These are phyloP conservation scores for Alternaria brassicae DNA, from an alignment of 2,329 filamentous ascomycete species.

Conservation along the genomic window DNA sequence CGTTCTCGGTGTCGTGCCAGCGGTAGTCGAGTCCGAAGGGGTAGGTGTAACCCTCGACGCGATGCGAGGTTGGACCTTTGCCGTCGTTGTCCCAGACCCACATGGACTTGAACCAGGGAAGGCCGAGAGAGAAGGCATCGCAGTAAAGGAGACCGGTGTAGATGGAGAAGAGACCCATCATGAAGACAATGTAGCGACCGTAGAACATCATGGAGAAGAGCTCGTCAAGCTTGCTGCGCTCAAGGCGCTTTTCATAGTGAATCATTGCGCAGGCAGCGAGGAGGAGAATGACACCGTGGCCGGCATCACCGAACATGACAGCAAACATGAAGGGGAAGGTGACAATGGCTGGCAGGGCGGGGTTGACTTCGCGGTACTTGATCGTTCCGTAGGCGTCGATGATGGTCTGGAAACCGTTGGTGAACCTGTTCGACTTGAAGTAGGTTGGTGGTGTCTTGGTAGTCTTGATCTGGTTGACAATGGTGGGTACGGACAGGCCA, in stretches of 20 bases:
- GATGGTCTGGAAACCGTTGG: conserved; percentile 97
- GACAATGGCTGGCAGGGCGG: conserved; percentile 90
- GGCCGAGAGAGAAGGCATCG: conserved; percentile 92
- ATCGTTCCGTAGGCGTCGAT: conserved; percentile 98
- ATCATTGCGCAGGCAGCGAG: conserved; percentile 88
- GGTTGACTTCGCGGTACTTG: conserved; percentile 97
- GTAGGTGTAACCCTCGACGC: conserved; percentile 79
- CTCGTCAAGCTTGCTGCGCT: conserved; percentile 90
- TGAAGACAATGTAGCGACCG: conserved; percentile 95
- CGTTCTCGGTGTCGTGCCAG: conserved; percentile 96
- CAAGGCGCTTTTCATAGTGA: conserved; percentile 87
- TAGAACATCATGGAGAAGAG: conserved; percentile 99
- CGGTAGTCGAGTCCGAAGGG: conserved; percentile 95
- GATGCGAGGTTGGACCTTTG: conserved; percentile 68
- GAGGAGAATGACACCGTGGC: conserved; percentile 90
- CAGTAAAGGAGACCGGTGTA: conserved; percentile 98
- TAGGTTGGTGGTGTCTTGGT: conserved; percentile 98
- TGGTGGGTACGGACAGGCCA: conserved; percentile 94
- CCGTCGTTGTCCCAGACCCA: conserved; percentile 84
- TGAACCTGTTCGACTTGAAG: conserved; percentile 98
- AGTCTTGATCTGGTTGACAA: conserved; percentile 96
- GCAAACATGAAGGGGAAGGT: conserved; percentile 99
- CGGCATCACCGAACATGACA: conserved; percentile 99
- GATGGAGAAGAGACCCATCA: conserved; percentile 97
- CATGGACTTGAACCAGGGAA: conserved; percentile 86